Evolutionary conservation across 352 stramenopile genomes (phyloP).

Genomic region (Pythium aristosporum): DNA sequence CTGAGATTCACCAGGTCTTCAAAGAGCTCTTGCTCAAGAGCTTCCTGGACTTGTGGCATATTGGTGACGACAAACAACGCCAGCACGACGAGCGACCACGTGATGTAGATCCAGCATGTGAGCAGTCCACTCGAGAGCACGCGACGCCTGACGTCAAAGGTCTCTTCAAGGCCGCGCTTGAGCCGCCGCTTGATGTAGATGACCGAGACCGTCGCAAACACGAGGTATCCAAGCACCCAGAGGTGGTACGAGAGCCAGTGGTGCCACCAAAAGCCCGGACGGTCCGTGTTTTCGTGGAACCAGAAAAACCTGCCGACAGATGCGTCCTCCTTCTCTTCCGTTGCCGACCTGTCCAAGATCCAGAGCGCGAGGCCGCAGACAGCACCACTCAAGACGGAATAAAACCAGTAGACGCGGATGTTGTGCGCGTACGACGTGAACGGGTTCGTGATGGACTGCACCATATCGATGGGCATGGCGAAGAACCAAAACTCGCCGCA

Average conservation of each 20-base stretch:
- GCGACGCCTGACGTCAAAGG: conserved; percentile 76
- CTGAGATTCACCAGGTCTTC: conserved; percentile 66
- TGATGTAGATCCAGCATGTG: conserved; percentile 83
- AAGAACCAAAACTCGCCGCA: conserved; percentile 90
- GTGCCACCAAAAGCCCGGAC: conserved; percentile 77
- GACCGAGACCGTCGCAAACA: conserved; percentile 75
- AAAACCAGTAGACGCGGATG: conserved; percentile 83
- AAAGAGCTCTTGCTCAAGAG: conserved; percentile 30
- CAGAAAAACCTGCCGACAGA: conserved; percentile 62
- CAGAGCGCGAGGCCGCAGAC: conserved; percentile 68
- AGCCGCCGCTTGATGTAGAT: conserved; percentile 77
- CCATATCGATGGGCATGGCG: conserved; percentile 85
- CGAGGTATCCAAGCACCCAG: conserved; percentile 74
- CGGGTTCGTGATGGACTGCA: conserved; percentile 88
- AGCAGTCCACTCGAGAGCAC: conserved; percentile 79
- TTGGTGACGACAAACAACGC: conserved; percentile 69
- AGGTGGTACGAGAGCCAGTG: conserved; percentile 83
- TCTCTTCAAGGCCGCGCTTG: conserved; percentile 75
- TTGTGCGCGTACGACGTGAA: conserved; percentile 89
- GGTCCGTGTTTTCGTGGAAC: conserved; percentile 83
- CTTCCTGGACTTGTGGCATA: conserved; percentile 36
- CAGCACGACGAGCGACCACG: conserved; percentile 78
- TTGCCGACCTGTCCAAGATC: conserved; percentile 46
- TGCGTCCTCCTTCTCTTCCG: conserved; percentile 6
- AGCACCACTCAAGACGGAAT: conserved; percentile 68